phyloP scores from a whole-genome alignment of 768 basidiomycete genomes.

The Naematelia encephala region DNA sequence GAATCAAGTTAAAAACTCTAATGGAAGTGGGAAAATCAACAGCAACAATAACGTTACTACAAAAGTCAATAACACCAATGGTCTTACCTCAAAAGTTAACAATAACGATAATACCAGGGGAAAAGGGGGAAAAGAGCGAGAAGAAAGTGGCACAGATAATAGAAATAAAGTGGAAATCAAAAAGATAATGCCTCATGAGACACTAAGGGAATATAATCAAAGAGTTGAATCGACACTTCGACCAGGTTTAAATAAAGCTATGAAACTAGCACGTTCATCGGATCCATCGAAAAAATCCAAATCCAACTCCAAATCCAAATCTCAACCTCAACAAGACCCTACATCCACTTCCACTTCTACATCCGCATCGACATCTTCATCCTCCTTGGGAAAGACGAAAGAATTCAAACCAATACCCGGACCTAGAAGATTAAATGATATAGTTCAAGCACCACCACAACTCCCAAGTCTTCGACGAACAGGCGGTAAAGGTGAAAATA shows the following conservation, averaged over 20 bases:
- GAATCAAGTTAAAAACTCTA: too few species aligned
- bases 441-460: slow-evolving; percentile 44
- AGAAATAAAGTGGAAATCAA: too few species aligned
- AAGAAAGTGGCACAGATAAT: neutral
- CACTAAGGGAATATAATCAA: slow-evolving; percentile 46
- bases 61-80: neutral
- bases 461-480: slow-evolving; percentile 31
- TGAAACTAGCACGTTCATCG: slow-evolving; percentile 33
- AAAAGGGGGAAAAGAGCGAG: neutral
- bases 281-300: slow-evolving; percentile 6
- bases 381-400: slow-evolving; percentile 11
- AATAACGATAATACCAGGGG: too few species aligned
- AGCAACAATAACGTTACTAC: neutral
- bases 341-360: neutral
- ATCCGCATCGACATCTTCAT: neutral
- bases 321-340: neutral
- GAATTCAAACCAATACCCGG: slow-evolving; percentile 27
- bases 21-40: neutral
- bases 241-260: slow-evolving; percentile 42
- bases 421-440: slow-evolving; percentile 39
- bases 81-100: neutral
- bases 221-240: slow-evolving; percentile 42
- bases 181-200: slow-evolving; percentile 39
- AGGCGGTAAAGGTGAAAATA: slow-evolving; percentile 8
- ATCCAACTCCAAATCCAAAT: neutral